Percentiles rank a stretch among this genome's conserved stretches.
Evolutionary conservation across 345 rosid species (phyloP).

Genomic region (Bretschneidera sinensis): DNA sequence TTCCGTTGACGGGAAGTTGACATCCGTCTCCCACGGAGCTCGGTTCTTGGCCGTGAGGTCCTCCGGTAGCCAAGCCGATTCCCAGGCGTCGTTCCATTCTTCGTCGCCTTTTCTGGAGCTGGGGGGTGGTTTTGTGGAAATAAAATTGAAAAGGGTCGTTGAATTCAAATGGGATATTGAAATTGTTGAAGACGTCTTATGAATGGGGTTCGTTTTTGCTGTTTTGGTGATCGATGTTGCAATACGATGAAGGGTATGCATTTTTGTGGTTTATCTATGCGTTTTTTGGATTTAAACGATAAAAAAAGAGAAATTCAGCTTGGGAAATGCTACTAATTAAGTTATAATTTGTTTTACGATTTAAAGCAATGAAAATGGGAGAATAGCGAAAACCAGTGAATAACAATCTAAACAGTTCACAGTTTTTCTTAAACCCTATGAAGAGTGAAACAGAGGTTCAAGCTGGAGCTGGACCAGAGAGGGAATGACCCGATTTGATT

Average conservation of each 20-base stretch:
- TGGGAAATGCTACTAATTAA: no score
- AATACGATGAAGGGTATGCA: constrained; percentile 34
- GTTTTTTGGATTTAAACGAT: no score
- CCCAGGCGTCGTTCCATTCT: constrained; percentile 96
- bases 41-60: constrained; percentile 49
- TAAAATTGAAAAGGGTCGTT: constrained; percentile 11
- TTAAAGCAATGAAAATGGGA: no score
- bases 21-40: constrained; percentile 85
- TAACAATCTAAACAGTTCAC: no score
- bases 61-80: constrained; percentile 84
- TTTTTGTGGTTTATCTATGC: constrained; percentile 3
- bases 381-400: no score
- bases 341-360: no score
- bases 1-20: constrained; percentile 43
- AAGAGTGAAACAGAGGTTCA: no score
- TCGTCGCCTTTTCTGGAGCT: constrained; percentile 39
- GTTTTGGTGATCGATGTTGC: constrained; percentile 18
- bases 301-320: no score
- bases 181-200: constrained; percentile 2
- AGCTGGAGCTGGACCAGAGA: no score
- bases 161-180: constrained; percentile 16
- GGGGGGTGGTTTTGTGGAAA: constrained; percentile 27
- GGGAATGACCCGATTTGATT: no score
- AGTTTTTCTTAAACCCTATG: no score
- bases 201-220: neutral